A percentile compares a stretch with the other conserved stretches of the same genome.
Conservation (phyloP, 306 rosid genomes). For the Luffa aegyptiaca region DNA sequence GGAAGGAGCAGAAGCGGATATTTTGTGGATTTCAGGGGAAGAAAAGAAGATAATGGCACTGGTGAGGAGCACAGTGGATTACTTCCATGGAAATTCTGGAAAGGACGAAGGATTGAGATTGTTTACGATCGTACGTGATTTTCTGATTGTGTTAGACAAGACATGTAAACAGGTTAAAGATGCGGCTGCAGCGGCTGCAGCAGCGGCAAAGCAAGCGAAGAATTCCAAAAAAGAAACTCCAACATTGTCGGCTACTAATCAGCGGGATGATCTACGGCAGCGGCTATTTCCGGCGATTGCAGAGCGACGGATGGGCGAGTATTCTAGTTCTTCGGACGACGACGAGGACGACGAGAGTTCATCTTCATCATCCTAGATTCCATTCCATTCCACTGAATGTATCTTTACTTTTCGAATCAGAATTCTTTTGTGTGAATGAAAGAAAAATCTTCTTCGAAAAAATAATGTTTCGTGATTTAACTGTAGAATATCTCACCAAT, state of each 20-base stretch:
- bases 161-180: conserved; percentile 58
- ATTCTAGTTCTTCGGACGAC: conserved; percentile 58
- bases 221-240: conserved; percentile 35
- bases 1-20: conserved; percentile 37
- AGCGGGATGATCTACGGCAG: conserved; percentile 25
- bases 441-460: background rate
- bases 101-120: conserved; percentile 82
- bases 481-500: no score
- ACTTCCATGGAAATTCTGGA: conserved; percentile 76
- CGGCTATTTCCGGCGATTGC: conserved; percentile 69
- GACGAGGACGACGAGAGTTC: conserved; percentile 26
- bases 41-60: conserved; percentile 66
- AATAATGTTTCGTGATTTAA: no score
- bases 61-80: conserved; percentile 69
- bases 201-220: conserved; percentile 18
- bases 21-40: conserved; percentile 39
- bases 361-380: conserved; percentile 14
- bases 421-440: background rate
- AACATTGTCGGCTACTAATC: conserved; percentile 15
- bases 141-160: conserved; percentile 64
- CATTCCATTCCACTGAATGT: background rate
- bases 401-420: background rate
- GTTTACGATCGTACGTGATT: conserved; percentile 64
- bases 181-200: conserved; percentile 8
- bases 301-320: conserved; percentile 35